Base-by-base conservation (phyloP, 2,329 filamentous ascomycete genomes). In the Alternaria viburni region DNA sequence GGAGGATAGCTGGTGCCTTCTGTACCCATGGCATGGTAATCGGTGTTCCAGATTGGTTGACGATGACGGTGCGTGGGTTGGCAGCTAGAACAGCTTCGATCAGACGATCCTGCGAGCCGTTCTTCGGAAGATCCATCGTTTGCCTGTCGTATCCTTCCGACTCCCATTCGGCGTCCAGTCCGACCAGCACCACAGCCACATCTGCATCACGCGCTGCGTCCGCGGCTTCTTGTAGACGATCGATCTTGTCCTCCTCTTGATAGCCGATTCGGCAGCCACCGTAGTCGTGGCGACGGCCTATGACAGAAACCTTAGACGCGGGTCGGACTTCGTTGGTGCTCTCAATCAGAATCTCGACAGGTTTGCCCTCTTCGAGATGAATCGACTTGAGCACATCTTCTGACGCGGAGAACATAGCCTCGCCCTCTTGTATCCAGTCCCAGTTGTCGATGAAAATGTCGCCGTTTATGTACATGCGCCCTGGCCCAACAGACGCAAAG, bases 91-190 rank as follows among this genome's bases (percentile, higher is more conserved):
- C 86, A 7, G 87, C 86, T 41, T 84, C 78, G 68, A 94, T 91
- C 7, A 91, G 83, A 17, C 85, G 83, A 70, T 91, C 88, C 72
- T 90, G 87, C 63, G 83, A 86, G 17, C 87, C 86, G 41, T 81
- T 66, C 61, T 80, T 81, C 5, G 87, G 87, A 10, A 90, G 80
- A 66, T 88, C 86, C 86, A 89, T 88, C 12, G 83, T 86, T 66
- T 86, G 83, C 46, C 89, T 84, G 74, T 91, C 89, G 43, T 87
- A 84, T 23, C 90, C 90, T 73, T 92, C 90, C 2, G 89, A 91
- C 74, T 93, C 90, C 90, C 90, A 93, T 75, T 93, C 90, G 6
- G 87, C 87, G 73, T 93, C 94, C 51, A 96, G 85, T 2, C 93
- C 93, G 2, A 89, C 90, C 74, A 92, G 91, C 57, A 96, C 83